Evolutionary conservation across 2,329 filamentous ascomycete genomes (phyloP), one percentile per base, ranked within the genome.

Genomic region (Alternaria triticimaculans): DNA sequence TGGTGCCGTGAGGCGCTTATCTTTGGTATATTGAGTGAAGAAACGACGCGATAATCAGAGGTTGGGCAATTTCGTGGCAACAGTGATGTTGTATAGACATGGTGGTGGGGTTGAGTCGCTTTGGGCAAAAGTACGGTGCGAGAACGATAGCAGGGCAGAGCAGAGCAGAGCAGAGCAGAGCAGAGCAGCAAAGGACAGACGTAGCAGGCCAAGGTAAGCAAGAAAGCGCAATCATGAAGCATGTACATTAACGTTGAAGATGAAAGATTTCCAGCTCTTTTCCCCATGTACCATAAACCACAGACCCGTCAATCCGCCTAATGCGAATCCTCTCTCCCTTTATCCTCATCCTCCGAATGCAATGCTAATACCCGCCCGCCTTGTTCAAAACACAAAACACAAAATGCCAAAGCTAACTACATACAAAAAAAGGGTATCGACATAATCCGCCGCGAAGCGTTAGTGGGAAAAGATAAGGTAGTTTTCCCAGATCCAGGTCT

Each of bases 231-330:
- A 53, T 53, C 46, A 51, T 58, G 15, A 58, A 60, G 26, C 48
- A 63, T 66, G 60, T 66, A 66, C 64, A 64, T 66, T 66, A 49
- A 60, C 57, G 41, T 43, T 21, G 43, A 44, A 58, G 30, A 58
- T 49, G 26, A 43, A 49, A 57, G 23, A 58, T n/a, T 33, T 20
- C 45, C 25, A 26, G 21, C 25, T 55, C 60, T 64, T 58, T 51
- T 56, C 37, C 25, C 41, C 41, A 3, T 30, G 18, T 25, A 30
- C 25, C 53, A 14, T 26, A 44, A 11, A 28, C 28, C 30, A 20
- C 49, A 20, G 11, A 15, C 23, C 55, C 20, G 12, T 9, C 18
- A 51, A 54, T 14, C 33, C 30, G 41, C 51, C 33, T 20, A 54
- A 43, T 41, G 51, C 18, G 51, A 25, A 37, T 8, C 2, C 23